Evolutionary conservation across 768 basidiomycete species (phyloP).

Genomic region (Amanita pseudoporphyria): DNA sequence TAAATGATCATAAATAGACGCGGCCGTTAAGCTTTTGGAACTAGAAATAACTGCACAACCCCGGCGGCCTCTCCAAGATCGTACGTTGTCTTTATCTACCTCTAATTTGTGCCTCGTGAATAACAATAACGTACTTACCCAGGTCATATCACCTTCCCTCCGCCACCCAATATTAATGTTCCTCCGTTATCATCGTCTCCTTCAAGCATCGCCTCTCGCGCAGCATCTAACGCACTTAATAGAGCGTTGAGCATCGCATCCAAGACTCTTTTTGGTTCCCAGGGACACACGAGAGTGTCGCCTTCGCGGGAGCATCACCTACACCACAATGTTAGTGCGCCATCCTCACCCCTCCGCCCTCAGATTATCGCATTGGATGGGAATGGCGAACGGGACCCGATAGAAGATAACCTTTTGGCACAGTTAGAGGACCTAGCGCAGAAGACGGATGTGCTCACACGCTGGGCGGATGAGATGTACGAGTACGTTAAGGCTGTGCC

Average conservation of each 20-base stretch:
- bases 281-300: conserved; percentile 26
- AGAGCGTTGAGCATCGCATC: conserved; percentile 74
- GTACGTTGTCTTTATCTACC: conserved; percentile 35
- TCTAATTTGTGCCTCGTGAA: conserved; percentile 34
- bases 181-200: conserved; percentile 62
- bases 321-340: conserved; percentile 18
- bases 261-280: conserved; percentile 68
- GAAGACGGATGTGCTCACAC: conserved; percentile 89
- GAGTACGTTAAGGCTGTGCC: conserved; percentile 80
- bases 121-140: conserved; percentile 6
- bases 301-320: conserved; percentile 22
- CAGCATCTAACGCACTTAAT: conserved; percentile 65
- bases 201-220: conserved; percentile 47
- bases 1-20: neutral
- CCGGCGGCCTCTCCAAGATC: conserved; percentile 49
- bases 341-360: conserved; percentile 48
- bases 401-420: conserved; percentile 79
- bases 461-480: conserved; percentile 94
- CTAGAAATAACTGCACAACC: conserved; percentile 58
- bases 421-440: conserved; percentile 84
- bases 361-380: conserved; percentile 42
- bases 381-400: conserved; percentile 45
- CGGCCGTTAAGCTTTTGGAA: conserved; percentile 6
- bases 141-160: conserved; percentile 56
- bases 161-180: conserved; percentile 43